Evolutionary conservation across 2,329 filamentous ascomycete species (phyloP).

Genomic region (Alternaria postmessia): DNA sequence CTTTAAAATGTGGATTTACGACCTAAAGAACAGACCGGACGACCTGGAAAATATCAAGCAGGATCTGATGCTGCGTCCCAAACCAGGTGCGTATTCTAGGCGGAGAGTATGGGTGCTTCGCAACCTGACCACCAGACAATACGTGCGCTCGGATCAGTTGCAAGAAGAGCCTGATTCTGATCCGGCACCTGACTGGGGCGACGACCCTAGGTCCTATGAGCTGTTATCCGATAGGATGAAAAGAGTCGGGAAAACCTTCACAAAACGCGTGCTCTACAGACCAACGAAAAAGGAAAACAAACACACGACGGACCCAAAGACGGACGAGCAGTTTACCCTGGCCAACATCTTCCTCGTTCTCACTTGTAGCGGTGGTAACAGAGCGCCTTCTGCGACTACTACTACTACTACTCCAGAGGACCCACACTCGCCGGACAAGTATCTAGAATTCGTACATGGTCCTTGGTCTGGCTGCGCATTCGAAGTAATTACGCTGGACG

Average conservation of each 20-base stretch:
- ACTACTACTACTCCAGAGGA: neutral
- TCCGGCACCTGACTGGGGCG: neutral
- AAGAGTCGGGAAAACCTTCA: neutral
- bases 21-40: too few relatives aligned
- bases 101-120: constrained; percentile 19
- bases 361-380: constrained; percentile 1
- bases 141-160: constrained; percentile 20
- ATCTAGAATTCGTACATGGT: constrained; percentile 9
- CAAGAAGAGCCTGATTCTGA: neutral
- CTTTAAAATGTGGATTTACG: neutral
- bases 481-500: constrained; percentile 17
- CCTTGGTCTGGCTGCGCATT: constrained; percentile 22
- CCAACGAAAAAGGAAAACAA: neutral
- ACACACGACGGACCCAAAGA: neutral
- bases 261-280: neutral
- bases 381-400: neutral
- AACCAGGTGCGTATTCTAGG: neutral
- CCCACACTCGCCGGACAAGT: neutral
- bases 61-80: constrained; percentile 5
- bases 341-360: constrained; percentile 18
- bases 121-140: constrained; percentile 23
- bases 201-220: neutral
- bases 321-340: constrained; percentile 4
- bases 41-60: neutral
- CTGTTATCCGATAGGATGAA: neutral